A percentile compares a stretch with the other conserved stretches of the same genome.
phyloP scores from a whole-genome alignment of 106 monocot genomes.

The Acorus calamus region DNA sequence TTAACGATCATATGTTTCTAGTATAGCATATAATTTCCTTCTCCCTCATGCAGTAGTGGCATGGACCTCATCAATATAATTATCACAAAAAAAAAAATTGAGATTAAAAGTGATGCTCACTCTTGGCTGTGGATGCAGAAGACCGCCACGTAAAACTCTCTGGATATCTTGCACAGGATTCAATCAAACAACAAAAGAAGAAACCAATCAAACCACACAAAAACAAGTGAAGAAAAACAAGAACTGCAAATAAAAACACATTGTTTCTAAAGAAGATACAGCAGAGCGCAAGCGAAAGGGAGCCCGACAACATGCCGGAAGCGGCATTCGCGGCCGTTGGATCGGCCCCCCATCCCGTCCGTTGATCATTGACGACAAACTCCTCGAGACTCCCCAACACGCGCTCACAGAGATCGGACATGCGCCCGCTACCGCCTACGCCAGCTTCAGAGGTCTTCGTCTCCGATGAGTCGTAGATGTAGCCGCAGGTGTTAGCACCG shows the following conservation, averaged over 20 bases:
- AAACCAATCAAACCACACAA: background rate
- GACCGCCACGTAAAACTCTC: conserved; percentile 71
- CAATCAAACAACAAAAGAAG: conserved; percentile 1
- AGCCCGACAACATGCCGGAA: conserved; percentile 67
- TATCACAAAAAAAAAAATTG: background rate
- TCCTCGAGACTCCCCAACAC: conserved; percentile 50
- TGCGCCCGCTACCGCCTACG: conserved; percentile 6
- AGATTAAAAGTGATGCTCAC: conserved; percentile 25
- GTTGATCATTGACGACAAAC: conserved; percentile 50
- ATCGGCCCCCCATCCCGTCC: conserved; percentile 11
- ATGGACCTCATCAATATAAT: too few relatives aligned
- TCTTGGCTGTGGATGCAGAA: conserved; percentile 86
- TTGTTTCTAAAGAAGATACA: conserved; percentile 56
- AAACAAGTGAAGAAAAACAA: background rate
- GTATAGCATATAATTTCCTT: too few relatives aligned
- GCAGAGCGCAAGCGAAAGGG: conserved; percentile 87
- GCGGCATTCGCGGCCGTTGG: conserved; percentile 14
- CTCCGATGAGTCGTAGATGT: conserved; percentile 48
- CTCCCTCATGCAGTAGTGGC: too few relatives aligned
- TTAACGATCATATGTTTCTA: too few relatives aligned
- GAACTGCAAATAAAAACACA: background rate
- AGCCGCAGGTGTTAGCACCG: conserved; percentile 68
- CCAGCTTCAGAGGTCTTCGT: conserved; percentile 8
- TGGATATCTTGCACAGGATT: conserved; percentile 57
- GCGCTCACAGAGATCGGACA: conserved; percentile 24